A percentile compares a stretch with the other conserved stretches of the same genome.
Conservation (phyloP, 495 filamentous ascomycete genomes). For the Lasiosphaeris hirsuta region DNA sequence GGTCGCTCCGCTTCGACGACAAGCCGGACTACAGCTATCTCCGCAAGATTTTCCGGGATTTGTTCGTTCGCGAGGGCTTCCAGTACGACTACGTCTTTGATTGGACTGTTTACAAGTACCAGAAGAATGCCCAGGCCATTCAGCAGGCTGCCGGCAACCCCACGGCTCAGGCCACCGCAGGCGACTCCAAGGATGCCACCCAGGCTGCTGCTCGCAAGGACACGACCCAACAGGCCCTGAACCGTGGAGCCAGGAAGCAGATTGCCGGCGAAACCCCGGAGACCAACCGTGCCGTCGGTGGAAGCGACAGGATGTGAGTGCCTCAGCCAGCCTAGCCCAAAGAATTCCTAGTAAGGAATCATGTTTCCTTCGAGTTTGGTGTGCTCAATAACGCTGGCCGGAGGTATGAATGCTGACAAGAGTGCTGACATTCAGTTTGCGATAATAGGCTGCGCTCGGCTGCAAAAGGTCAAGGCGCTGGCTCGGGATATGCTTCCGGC, state of each 20-base stretch:
- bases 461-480: constrained; percentile 77
- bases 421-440: constrained; percentile 83
- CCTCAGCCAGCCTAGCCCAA: constrained; percentile 54
- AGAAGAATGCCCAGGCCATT: constrained; percentile 84
- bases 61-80: constrained; percentile 98
- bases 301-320: constrained; percentile 99
- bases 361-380: constrained; percentile 81
- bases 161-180: constrained; percentile 47
- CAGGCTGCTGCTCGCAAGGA: constrained; percentile 62
- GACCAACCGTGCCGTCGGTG: constrained; percentile 82
- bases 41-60: constrained; percentile 99
- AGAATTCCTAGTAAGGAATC: constrained; percentile 93
- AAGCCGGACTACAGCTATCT: constrained; percentile 99
- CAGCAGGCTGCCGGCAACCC: constrained; percentile 50
- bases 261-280: constrained; percentile 76
- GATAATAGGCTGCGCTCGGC: constrained; percentile 93
- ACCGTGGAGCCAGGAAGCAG: constrained; percentile 79
- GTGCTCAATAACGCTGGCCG: constrained; percentile 74
- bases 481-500: constrained; percentile 58
- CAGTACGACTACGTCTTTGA: constrained; percentile 99
- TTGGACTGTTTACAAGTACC: constrained; percentile 99
- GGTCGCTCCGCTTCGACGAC: constrained; percentile 97
- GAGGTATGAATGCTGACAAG: constrained; percentile 66
- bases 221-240: constrained; percentile 49
- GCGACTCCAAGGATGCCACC: constrained; percentile 48